Evolutionary conservation across 345 rosid species (phyloP), one percentile per base, ranked within the genome.

Genomic region (Carallia pectinifolia): DNA sequence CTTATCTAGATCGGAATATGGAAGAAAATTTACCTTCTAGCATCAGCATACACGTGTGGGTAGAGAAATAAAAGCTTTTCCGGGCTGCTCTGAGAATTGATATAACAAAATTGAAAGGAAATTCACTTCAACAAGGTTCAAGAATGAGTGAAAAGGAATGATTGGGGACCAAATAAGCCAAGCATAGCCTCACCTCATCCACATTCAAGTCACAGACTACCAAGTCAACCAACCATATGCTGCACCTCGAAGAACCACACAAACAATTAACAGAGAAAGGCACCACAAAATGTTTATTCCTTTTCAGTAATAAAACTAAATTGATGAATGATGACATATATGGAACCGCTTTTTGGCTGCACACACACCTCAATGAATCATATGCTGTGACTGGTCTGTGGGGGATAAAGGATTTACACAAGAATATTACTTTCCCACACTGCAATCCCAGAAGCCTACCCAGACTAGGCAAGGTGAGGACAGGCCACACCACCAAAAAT

Each of bases 351-450:
- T 74, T 23, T 78, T 68, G 69, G 77, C 79, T 68, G 44, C 69
- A 79, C 61, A 72, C 81, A 77, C 83, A 80, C 83, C 81, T 72
- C 76, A 78, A 85, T 79, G 84, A 87, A 85, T 87, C 79, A 76
- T 73, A 85, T 2, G 13, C 60, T 55, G 33, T 55, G 31, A 15
- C 31, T 54, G 67, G 71, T 68, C 31, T 56, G 74, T 74, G 70
- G 76, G 71, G 13, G 52, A 69, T 74, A 65, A 70, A 36, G 71
- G 80, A 72, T 72, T 64, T 75, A 71, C 79, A 71, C 54, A 68
- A 64, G 60, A 56, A 27, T 71, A 77, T 80, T 72, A 78, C 76
- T 71, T 69, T 69, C 83, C 74, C 85, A 80, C 82, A 56, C 71
- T 68, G 79, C 61, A 79, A 71, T 27, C 60, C 78, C 69, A 67